A percentile compares a stretch with the other conserved stretches of the same genome.
These are phyloP conservation scores for Candida orba DNA, from an alignment of 805 yeast species.

Conservation along the genomic window DNA sequence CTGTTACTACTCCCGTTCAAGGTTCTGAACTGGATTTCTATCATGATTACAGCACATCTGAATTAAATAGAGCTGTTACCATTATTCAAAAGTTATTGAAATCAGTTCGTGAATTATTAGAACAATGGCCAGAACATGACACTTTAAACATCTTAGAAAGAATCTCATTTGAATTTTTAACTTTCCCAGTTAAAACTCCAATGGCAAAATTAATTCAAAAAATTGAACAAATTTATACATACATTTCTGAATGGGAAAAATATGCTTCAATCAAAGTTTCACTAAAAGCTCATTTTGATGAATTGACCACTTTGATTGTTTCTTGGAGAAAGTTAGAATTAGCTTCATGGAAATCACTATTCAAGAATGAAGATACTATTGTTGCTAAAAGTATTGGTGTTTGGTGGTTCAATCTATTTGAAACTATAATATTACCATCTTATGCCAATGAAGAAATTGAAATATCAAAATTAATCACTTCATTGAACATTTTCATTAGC, in stretches of 20 bases:
- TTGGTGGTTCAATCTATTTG: slow-evolving; percentile 92
- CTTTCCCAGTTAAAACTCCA: slow-evolving; percentile 60
- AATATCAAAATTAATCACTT: slow-evolving; percentile 36
- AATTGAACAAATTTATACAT: slow-evolving; percentile 79
- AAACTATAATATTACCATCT: slow-evolving; percentile 53
- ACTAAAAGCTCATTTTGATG: slow-evolving; percentile 45
- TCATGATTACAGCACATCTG: slow-evolving; percentile 49
- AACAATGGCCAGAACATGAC: slow-evolving; percentile 93
- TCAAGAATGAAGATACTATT: slow-evolving; percentile 52
- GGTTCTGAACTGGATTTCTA: slow-evolving; percentile 52
- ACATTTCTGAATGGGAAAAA: slow-evolving; percentile 87
- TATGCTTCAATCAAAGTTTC: slow-evolving; percentile 79
- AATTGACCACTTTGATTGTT: slow-evolving; percentile 63
- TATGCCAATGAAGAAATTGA: slow-evolving; percentile 31
- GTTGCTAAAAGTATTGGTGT: slow-evolving; percentile 49
- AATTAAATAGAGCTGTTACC: slow-evolving; percentile 51
- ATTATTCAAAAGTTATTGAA: slow-evolving; percentile 39
- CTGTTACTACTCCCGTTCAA: slow-evolving; percentile 21
- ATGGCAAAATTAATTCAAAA: slow-evolving; percentile 72
- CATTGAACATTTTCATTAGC: slow-evolving; percentile 69
- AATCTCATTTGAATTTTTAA: slow-evolving; percentile 58
- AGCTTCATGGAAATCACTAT: slow-evolving; percentile 74
- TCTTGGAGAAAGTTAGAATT: slow-evolving; percentile 89
- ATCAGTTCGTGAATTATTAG: slow-evolving; percentile 39
- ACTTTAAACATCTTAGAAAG: slow-evolving; percentile 63